Percentiles rank a stretch among this genome's conserved stretches.
phyloP scores from a whole-genome alignment of 768 basidiomycete genomes.

The Ramaria sp. region DNA sequence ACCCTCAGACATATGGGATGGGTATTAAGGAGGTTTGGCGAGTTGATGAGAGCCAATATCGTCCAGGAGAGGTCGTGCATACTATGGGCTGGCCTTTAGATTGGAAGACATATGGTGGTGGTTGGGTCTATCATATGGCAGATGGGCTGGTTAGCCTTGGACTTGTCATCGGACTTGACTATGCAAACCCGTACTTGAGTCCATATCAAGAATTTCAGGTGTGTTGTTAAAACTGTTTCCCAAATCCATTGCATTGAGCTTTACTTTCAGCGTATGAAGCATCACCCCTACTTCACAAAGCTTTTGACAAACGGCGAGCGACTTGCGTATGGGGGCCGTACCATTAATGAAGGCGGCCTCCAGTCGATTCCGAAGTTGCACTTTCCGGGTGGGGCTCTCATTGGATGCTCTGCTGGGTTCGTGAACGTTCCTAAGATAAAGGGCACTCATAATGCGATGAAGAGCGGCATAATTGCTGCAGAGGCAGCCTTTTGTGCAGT shows the following conservation, averaged over 20 bases:
- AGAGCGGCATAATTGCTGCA: constrained; percentile 94
- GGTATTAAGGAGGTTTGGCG: constrained; percentile 98
- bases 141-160: constrained; percentile 84
- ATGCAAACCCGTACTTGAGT: constrained; percentile 84
- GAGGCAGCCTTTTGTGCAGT: constrained; percentile 72
- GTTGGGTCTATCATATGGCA: constrained; percentile 94
- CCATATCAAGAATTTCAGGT: constrained; percentile 93
- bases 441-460: constrained; percentile 98
- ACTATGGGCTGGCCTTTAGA: constrained; percentile 92
- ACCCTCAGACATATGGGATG: constrained; percentile 92
- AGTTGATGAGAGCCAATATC: constrained; percentile 50
- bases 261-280: constrained; percentile 71
- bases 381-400: constrained; percentile 92
- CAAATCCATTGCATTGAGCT: constrained; percentile 9
- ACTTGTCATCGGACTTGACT: constrained; percentile 88
- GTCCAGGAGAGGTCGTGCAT: constrained; percentile 74
- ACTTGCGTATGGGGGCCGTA: constrained; percentile 83
- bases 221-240: constrained; percentile 15
- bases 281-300: constrained; percentile 84
- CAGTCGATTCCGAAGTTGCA: constrained; percentile 78
- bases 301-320: constrained; percentile 70
- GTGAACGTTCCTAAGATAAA: constrained; percentile 97
- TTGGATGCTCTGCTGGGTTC: constrained; percentile 94
- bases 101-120: constrained; percentile 78
- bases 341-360: constrained; percentile 86